Evolutionary conservation across 2,329 filamentous ascomycete genomes (phyloP), one percentile per base, ranked within the genome.

Genomic region (Neopestalotiopsis sp.): DNA sequence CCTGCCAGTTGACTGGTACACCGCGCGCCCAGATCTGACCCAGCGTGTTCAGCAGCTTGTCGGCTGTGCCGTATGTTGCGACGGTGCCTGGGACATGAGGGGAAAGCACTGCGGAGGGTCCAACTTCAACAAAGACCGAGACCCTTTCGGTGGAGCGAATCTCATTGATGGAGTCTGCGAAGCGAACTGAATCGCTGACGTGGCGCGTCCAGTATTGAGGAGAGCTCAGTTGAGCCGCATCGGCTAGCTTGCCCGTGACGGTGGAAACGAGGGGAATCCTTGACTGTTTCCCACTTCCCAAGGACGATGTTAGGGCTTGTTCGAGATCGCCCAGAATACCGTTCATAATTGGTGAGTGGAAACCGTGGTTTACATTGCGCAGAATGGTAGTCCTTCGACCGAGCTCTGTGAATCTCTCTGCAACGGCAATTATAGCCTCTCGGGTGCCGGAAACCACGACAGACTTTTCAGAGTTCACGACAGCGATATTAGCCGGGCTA

Each of bases 291-390:
- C 62, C 62, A 13, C 38, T 20, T 52, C 45, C 42, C 7, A 65
- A 28, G 4, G 10, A 52, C 40, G 62, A 56, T 9, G 38, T 24
- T 20, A 65, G 40, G 20, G 65, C 38, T 32, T 42, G 10, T 30
- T 66, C 65, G 32, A 66, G 65, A 24, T 66, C 17, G 4, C 12
- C 14, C 17, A 66, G 65, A 42, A 66, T 66, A 9, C 14, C 49
- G 17, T 66, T 60, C 65, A 66, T 66, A 30, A 66, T 58, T 59
- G 52, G 65, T 14, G 65, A 66, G 34, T 66, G 65, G 38, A 66
- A 66, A 14, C 65, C 65, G 57, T 66, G 65, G 17, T 38, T 66
- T 24, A 60, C 38, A 49, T 66, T 66, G 28, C 65, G 65, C 56
- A 66, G 14, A 12, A 66, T 32, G n/a, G 56, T 60, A 13, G 49